These are phyloP conservation scores for Eucalyptus tenuipes DNA, from an alignment of 345 rosid species.

Conservation along the genomic window DNA sequence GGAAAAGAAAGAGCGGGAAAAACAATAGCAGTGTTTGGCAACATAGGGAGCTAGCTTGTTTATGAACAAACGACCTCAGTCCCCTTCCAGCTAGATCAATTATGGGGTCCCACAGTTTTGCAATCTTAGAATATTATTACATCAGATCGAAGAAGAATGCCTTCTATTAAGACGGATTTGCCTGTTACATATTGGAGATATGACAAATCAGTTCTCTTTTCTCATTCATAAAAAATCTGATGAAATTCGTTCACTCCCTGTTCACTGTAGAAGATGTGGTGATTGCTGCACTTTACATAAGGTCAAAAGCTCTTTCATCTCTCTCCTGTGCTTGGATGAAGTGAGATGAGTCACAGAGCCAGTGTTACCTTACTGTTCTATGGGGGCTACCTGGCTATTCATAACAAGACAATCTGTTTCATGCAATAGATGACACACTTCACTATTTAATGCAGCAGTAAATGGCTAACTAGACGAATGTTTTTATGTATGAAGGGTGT, in stretches of 20 bases:
- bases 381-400: background rate
- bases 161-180: background rate
- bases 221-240: background rate
- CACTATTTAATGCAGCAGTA: background rate
- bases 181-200: background rate
- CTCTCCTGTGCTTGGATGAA: background rate
- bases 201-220: background rate
- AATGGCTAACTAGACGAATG: background rate
- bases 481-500: conserved; percentile 31
- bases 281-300: background rate
- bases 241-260: background rate
- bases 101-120: background rate
- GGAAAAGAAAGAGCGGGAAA: background rate
- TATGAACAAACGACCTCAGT: background rate
- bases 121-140: background rate
- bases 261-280: background rate
- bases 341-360: background rate
- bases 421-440: background rate
- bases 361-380: background rate
- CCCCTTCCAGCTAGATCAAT: background rate
- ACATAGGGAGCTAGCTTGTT: background rate
- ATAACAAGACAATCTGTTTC: background rate
- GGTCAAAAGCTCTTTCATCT: background rate
- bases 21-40: background rate
- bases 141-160: background rate